Base-by-base conservation (phyloP, 108 stramenopile species). In the Aurantiochytrium sp. region DNA sequence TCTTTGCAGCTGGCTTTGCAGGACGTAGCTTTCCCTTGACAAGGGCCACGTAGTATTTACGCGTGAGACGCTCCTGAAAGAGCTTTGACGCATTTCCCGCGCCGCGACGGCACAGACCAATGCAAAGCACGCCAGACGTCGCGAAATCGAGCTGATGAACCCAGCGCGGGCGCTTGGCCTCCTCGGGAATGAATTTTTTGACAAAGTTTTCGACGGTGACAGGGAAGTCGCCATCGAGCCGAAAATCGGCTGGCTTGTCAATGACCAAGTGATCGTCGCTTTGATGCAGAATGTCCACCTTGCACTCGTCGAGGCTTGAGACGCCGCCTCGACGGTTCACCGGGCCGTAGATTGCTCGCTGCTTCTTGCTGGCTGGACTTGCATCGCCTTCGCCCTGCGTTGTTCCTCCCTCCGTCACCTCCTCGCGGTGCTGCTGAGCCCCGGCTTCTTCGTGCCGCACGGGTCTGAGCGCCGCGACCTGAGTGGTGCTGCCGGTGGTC, bases 71-170 rank as follows among this genome's bases (percentile, higher is more conserved):
- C 25, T 60, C 21, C 57, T 88, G 42, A 5, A 90, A 90, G 25
- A 88, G 49, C 35, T 47, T 58, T 0, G 23, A 12, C 25, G 58
- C 88, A 59, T 49, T 60, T 25, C 87, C 88, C 5, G 83, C 90
- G 43, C 25, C 88, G 25, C 29, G 29, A 5, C 90, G 8, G 60
- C 29, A 42, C 12, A 90, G 58, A 6, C 90, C 90, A 14, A 90
- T 42, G 51, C 88, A 88, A 45, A 90, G 88, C 45, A 90, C 83
- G 43, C 90, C 90, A 5, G 90, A 90, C 5, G 90, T 90, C 6
- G 90, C 90, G 45, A 88, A 90, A 29, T 90, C 90, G 29, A 90
- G 58, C 55, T 89, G 88, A 51, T 90, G 90, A 19, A 90, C 49
- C 90, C 88, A 88, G 10, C 72, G 71, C 12, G 72, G 29, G 10